Conservation (phyloP, 768 basidiomycete species). For the Termitomyces sp. region DNA sequence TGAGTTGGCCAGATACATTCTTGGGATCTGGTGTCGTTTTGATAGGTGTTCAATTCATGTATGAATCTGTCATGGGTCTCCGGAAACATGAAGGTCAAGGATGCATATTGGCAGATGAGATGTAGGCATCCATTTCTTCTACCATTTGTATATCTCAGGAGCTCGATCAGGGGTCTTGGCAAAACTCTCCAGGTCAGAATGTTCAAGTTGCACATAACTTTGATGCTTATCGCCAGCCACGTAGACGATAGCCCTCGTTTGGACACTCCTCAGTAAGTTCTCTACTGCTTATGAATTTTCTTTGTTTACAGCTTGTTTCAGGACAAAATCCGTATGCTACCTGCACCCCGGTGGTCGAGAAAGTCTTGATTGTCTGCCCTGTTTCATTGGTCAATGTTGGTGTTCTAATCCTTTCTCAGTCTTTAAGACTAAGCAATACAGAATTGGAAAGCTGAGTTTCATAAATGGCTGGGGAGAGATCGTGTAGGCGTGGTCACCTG, state of each 20-base stretch:
- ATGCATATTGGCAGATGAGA: conserved; percentile 96
- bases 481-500: conserved; percentile 39
- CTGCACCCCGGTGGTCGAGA: conserved; percentile 53
- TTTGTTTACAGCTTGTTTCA: conserved; percentile 21
- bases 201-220: not conserved
- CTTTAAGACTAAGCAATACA: conserved; percentile 21
- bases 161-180: conserved; percentile 73
- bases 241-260: conserved; percentile 86
- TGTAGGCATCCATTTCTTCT: conserved; percentile 38
- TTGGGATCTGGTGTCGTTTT: not conserved
- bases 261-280: conserved; percentile 82
- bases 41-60: conserved; percentile 80
- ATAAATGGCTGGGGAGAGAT: conserved; percentile 79
- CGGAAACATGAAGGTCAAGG: conserved; percentile 88
- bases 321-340: conserved; percentile 81
- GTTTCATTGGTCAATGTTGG: conserved; percentile 81
- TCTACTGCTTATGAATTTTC: not conserved
- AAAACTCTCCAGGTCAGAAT: conserved; percentile 75
- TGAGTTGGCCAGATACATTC: not conserved
- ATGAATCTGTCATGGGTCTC: conserved; percentile 94
- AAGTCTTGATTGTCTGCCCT: conserved; percentile 90
- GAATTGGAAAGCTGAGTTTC: conserved; percentile 96
- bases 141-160: conserved; percentile 2
- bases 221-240: not conserved
- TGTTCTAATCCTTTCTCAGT: not conserved